Conservation (phyloP, 768 basidiomycete species). For the Suillus subluteus region DNA sequence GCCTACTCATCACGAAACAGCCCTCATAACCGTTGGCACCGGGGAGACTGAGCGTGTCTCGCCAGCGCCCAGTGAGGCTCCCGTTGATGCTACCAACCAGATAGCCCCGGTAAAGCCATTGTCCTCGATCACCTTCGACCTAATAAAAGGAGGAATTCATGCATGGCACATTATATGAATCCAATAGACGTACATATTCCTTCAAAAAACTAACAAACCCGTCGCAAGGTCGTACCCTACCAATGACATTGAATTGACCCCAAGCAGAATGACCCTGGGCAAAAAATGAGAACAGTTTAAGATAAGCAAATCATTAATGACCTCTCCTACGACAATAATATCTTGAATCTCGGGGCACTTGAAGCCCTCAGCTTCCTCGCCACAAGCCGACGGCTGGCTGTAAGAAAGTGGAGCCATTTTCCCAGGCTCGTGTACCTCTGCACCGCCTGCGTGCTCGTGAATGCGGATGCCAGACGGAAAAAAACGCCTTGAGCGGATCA, state of each 20-base stretch:
- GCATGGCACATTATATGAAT: conserved; percentile 6
- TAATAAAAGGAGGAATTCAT: conserved; percentile 30
- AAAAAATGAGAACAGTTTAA: conserved; percentile 13
- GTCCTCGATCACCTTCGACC: conserved; percentile 75
- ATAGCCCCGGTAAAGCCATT: conserved; percentile 87
- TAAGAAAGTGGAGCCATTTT: conserved; percentile 34
- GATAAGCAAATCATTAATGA: conserved; percentile 27
- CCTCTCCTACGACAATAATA: conserved; percentile 77
- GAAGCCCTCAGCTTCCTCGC: conserved; percentile 19
- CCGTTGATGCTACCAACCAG: conserved; percentile 71
- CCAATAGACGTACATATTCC: conserved; percentile 65
- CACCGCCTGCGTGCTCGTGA: conserved; percentile 48
- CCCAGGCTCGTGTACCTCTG: conserved; percentile 52
- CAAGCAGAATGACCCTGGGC: conserved; percentile 88
- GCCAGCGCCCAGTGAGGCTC: conserved; percentile 82
- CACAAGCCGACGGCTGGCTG: conserved; percentile 26
- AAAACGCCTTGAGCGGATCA: conserved; percentile 63
- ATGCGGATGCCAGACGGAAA: conserved; percentile 58
- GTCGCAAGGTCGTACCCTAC: conserved; percentile 80
- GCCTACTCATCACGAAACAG: conserved; percentile 75
- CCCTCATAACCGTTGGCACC: conserved; percentile 81
- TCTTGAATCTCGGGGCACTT: conserved; percentile 46
- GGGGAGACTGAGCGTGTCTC: conserved; percentile 75
- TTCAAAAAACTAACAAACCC: conserved; percentile 83
- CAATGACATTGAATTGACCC: conserved; percentile 83